phyloP scores from a whole-genome alignment of 2,329 filamentous ascomycete genomes.

The Aspergillus luchuensis region DNA sequence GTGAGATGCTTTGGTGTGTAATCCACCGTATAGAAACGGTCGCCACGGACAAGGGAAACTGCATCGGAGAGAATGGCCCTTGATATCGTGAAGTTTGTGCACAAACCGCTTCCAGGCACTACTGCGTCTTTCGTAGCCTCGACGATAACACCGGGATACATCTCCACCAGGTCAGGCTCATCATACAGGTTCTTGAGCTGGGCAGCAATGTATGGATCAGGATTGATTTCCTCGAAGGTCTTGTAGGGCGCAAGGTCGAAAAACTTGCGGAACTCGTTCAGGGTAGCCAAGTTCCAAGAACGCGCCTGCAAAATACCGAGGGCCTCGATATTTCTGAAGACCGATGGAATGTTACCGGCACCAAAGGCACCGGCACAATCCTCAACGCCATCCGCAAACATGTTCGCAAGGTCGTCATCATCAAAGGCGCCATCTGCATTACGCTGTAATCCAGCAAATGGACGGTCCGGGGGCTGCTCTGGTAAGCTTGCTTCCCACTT shows the following conservation, averaged over 20 bases:
- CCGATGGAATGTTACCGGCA: conserved; percentile 59
- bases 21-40: conserved; percentile 52
- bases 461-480: conserved; percentile 50
- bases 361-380: conserved; percentile 64
- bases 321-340: conserved; percentile 63
- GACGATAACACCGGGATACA: conserved; percentile 60
- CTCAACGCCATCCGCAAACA: conserved; percentile 62
- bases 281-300: conserved; percentile 61
- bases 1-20: conserved; percentile 49
- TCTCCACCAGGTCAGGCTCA: conserved; percentile 56
- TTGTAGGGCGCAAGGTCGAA: conserved; percentile 55
- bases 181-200: conserved; percentile 53
- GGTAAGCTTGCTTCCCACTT: conserved; percentile 46
- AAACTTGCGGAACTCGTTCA: conserved; percentile 60
- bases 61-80: conserved; percentile 50
- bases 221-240: conserved; percentile 56
- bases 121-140: conserved; percentile 59
- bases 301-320: conserved; percentile 64
- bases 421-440: conserved; percentile 55
- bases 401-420: conserved; percentile 59
- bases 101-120: conserved; percentile 51
- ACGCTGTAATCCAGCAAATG: conserved; percentile 54
- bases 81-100: conserved; percentile 50
- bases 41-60: conserved; percentile 49
- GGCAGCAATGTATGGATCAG: conserved; percentile 51